Evolutionary conservation across 208 protist species (phyloP), one percentile per base, ranked within the genome.

Genomic region (Crithidia expoeki): DNA sequence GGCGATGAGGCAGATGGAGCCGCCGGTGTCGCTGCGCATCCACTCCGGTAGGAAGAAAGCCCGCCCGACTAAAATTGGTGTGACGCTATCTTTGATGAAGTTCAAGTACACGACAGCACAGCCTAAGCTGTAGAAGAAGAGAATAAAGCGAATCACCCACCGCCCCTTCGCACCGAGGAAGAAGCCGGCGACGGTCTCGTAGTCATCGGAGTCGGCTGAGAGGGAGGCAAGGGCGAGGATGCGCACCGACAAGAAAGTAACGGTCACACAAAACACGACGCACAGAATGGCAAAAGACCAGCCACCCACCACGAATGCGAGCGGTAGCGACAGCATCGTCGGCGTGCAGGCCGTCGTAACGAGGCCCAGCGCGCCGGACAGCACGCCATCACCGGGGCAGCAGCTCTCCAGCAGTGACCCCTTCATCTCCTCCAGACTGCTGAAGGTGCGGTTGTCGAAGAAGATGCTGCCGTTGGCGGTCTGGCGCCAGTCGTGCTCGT

Each of bases 101-200:
- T 76, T 79, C 49, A 94, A 76, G 61, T 92, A 92, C 32, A 94
- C 84, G 1, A 94, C 79, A 17, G 76, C 74, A 58, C 79, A 74
- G 46, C 85, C 88, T 52, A 94, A 88, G 66, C 81, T 94, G 75
- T 94, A 94, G 28, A 88, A 83, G 75, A 94, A 88, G 33, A 94
- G 79, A 42, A 89, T 72, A 17, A 63, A 58, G 30, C 88, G 88
- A 28, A 80, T 72, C 19, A 72, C 58, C 84, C 79, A 89, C 14
- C 72, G 73, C 10, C 85, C 81, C 33, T 78, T 80, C 30, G 50
- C 19, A 42, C 83, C 85, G 33, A 94, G 81, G 28, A 94, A 92
- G 51, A 92, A 92, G 52, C 78, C 85, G 28, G 84, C 79, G 19
- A 94, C 88, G 32, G 77, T 88, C 66, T 90, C 88, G 73, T 89